Percentiles rank a stretch among this genome's conserved stretches.
These are phyloP conservation scores for Crassisporium funariophilum DNA, from an alignment of 768 basidiomycete species.

Conservation along the genomic window DNA sequence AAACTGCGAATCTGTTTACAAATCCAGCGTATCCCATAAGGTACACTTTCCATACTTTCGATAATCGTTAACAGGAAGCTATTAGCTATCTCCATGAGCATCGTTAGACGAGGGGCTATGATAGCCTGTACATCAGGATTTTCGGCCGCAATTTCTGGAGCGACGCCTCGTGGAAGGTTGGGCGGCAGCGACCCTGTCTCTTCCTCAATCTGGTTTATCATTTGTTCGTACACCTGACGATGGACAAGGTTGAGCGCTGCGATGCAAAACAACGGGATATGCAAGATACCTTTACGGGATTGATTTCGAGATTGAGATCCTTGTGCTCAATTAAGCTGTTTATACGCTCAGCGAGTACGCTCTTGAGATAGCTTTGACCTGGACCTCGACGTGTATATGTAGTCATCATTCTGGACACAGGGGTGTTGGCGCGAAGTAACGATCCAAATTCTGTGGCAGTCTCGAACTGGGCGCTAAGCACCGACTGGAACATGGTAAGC, in stretches of 20 bases:
- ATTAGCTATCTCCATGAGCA: conserved; percentile 99
- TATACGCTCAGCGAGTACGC: conserved; percentile 95
- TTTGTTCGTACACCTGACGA: conserved; percentile 95
- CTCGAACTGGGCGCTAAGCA: conserved; percentile 98
- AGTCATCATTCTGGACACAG: conserved; percentile 99
- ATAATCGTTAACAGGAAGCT: conserved; percentile 97
- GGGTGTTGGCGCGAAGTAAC: conserved; percentile 95
- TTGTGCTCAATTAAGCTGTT: conserved; percentile 99
- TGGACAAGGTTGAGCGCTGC: conserved; percentile 1
- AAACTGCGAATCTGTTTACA: conserved; percentile 99
- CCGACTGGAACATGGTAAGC: conserved; percentile 99
- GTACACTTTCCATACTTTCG: conserved; percentile 97
- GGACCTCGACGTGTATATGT: conserved; percentile 99
- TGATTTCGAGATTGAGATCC: conserved; percentile 98
- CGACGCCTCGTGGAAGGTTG: conserved; percentile 89
- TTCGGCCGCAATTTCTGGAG: conserved; percentile 92
- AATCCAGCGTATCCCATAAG: conserved; percentile 99
- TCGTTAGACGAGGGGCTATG: conserved; percentile 93
- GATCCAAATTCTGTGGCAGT: conserved; percentile 99
- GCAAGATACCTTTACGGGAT: conserved; percentile 85
- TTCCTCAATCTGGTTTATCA: conserved; percentile 98
- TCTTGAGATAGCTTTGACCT: conserved; percentile 97
- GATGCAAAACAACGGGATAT: not conserved
- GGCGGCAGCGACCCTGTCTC: conserved; percentile 91
- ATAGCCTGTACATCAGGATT: conserved; percentile 97